Percentiles rank a stretch among this genome's conserved stretches.
Evolutionary conservation across 2,329 filamentous ascomycete genomes (phyloP).

Genomic region (Aspergillus ruber): DNA sequence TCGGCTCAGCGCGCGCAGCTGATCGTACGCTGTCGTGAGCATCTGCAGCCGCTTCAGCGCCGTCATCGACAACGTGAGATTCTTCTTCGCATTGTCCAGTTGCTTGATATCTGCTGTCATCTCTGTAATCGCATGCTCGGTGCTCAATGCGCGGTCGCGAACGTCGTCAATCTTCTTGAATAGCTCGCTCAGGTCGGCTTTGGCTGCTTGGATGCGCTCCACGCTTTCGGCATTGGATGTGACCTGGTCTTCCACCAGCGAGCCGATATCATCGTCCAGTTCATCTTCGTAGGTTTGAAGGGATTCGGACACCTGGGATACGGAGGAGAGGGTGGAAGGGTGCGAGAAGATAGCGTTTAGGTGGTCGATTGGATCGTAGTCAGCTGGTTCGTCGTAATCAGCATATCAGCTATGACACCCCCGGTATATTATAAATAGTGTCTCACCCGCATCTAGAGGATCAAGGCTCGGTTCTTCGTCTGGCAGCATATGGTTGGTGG

Average conservation of each 20-base stretch:
- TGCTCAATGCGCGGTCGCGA: constrained; percentile 78
- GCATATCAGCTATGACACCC: neutral
- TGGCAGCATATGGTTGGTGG: constrained; percentile 32
- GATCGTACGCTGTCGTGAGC: constrained; percentile 98
- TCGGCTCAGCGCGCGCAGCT: constrained; percentile 75
- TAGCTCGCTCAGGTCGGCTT: constrained; percentile 79
- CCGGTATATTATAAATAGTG: constrained; percentile 4
- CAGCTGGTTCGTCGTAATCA: constrained; percentile 42
- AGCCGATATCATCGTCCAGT: constrained; percentile 69
- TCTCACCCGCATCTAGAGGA: constrained; percentile 41
- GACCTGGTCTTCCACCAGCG: constrained; percentile 67
- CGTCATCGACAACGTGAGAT: constrained; percentile 95
- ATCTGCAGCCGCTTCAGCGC: constrained; percentile 95
- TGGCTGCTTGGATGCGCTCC: constrained; percentile 82
- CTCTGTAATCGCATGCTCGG: constrained; percentile 90
- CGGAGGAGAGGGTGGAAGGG: constrained; percentile 73
- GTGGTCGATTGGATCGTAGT: constrained; percentile 90
- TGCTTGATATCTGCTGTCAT: constrained; percentile 99
- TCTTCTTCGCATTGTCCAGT: constrained; percentile 91
- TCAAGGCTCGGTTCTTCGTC: constrained; percentile 33
- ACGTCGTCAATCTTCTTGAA: constrained; percentile 95
- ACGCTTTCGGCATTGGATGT: constrained; percentile 82
- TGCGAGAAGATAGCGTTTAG: constrained; percentile 91
- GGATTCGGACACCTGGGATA: constrained; percentile 65
- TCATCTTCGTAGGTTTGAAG: constrained; percentile 74